These are phyloP conservation scores for Hymenoscyphus infarciens DNA, from an alignment of 2,329 filamentous ascomycete species.

Conservation along the genomic window DNA sequence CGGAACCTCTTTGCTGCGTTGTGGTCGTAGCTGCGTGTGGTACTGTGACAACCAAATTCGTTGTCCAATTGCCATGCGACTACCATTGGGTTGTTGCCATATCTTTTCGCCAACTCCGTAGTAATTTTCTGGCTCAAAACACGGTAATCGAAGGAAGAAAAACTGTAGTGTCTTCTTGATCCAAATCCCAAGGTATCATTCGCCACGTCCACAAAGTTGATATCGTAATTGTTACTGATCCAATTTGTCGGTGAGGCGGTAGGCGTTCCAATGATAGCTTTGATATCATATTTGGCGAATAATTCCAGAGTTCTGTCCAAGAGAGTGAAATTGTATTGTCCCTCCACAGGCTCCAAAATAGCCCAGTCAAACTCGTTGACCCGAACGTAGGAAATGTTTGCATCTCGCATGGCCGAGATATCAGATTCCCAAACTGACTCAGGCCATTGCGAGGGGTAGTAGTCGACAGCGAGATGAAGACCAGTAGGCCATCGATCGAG, in stretches of 20 bases:
- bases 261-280: background rate
- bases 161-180: background rate
- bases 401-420: background rate
- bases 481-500: background rate
- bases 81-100: background rate
- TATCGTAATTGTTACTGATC: background rate
- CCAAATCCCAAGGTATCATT: background rate
- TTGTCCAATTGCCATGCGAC: background rate
- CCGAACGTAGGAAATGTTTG: background rate
- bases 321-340: constrained; percentile 1
- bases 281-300: background rate
- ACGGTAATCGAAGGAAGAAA: background rate
- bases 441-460: background rate
- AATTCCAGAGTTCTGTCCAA: background rate
- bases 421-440: background rate
- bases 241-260: background rate
- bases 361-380: background rate
- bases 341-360: background rate
- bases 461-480: background rate
- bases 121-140: background rate
- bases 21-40: background rate
- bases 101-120: background rate
- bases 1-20: background rate
- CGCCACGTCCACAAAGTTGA: background rate
- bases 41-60: background rate